Evolutionary conservation across 805 yeast genomes (phyloP), one percentile per base, ranked within the genome.

Genomic region (Monosporozyma yasuniensis): DNA sequence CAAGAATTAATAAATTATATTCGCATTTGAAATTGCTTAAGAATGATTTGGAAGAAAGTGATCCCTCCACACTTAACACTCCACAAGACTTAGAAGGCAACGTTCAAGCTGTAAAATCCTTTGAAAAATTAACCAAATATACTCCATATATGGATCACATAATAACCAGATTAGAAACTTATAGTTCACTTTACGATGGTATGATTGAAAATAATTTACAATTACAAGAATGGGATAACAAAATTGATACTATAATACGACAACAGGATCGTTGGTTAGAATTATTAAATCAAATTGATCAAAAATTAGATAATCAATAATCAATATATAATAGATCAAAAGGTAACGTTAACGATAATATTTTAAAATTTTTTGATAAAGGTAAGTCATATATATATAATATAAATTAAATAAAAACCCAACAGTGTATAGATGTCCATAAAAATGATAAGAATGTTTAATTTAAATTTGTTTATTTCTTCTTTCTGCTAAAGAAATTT

Each of bases 401-500:
- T 7, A 30, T 30, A 9, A 11, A 30, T 11, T 12, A 30, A 30
- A 30, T 12, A n/a, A 32, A 32, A 12, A 32, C 11, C 35, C 35
- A 32, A 7, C 16, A 41, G 23, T 41, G 30, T 23, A 41, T 41
- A 41, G 27, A 41, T 38, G 21, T 10, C 12, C 21, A 18, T 14
- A 32, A 32, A n/a, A 12, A 14, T 32, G 35, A 32, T 32, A 32
- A 32, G 35, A 32, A 32, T 32, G 30, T 34, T 23, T 16, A 16
- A 34, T 44, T 22, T 8, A n/a, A 47, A 30, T 9, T 37, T 11
- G 19, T 28, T 28, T 42, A 42, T 28, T 55, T 54, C 57, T 72
- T 68, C 71, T 80, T 80, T 75, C 79, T 80, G 61, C 83, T 77
- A 48, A 96, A 88, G 63, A 91, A 89, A 45, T 87, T 68, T 4